phyloP scores from a whole-genome alignment of 192 early-diverging fungal genomes.

The Phlyctochytrium planicorne region DNA sequence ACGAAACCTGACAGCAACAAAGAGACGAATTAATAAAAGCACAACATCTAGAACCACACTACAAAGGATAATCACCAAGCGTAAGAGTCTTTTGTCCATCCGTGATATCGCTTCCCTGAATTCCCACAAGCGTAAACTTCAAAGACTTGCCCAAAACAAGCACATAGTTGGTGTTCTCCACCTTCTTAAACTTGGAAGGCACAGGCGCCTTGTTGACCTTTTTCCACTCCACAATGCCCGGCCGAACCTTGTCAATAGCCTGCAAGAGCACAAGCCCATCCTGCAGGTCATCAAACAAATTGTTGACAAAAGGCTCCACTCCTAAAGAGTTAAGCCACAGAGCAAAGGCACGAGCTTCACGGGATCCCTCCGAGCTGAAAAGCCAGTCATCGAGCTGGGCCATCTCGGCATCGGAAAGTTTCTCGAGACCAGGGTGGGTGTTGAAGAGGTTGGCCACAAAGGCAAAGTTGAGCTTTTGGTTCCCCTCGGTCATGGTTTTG shows the following conservation, averaged over 20 bases:
- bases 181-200: slow-evolving; percentile 89
- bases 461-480: slow-evolving; percentile 97
- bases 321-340: slow-evolving; percentile 98
- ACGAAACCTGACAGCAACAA: slow-evolving; percentile 51
- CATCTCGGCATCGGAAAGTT: slow-evolving; percentile 84
- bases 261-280: slow-evolving; percentile 92
- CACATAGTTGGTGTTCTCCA: slow-evolving; percentile 97
- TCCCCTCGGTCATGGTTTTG: slow-evolving; percentile 91
- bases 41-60: slow-evolving; percentile 30
- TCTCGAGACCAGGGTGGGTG: slow-evolving; percentile 91
- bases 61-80: slow-evolving; percentile 48
- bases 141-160: slow-evolving; percentile 82
- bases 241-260: slow-evolving; percentile 92
- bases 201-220: slow-evolving; percentile 76
- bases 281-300: slow-evolving; percentile 92
- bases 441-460: slow-evolving; percentile 99
- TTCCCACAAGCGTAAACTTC: slow-evolving; percentile 89
- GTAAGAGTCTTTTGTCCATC: slow-evolving; percentile 89
- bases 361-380: slow-evolving; percentile 77
- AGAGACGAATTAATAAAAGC: background rate
- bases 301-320: slow-evolving; percentile 97
- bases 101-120: slow-evolving; percentile 92
- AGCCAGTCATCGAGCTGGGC: slow-evolving; percentile 80
- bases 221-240: slow-evolving; percentile 90
- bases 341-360: slow-evolving; percentile 90